A percentile compares a stretch with the other conserved stretches of the same genome.
Conservation (phyloP, 768 basidiomycete species). For the Boletus rufocinnamomeus region DNA sequence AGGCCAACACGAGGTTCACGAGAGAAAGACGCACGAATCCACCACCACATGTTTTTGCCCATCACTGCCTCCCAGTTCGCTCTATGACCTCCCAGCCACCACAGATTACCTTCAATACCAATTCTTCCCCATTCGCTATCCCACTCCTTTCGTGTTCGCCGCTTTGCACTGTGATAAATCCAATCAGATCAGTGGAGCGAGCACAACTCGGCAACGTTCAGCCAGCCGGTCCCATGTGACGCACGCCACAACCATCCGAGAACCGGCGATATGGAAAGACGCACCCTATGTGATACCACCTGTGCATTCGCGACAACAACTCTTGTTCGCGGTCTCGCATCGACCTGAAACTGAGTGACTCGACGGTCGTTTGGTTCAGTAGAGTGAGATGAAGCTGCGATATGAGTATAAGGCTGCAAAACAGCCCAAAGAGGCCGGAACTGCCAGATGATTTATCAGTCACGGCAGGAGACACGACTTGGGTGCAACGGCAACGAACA, state of each 20-base stretch:
- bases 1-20: neutral
- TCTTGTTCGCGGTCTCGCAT: constrained; percentile 67
- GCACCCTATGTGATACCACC: constrained; percentile 57
- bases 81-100: constrained; percentile 71
- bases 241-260: neutral
- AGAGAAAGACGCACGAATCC: constrained; percentile 68
- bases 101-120: constrained; percentile 77
- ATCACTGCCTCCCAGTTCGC: constrained; percentile 82
- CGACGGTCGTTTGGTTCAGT: constrained; percentile 76
- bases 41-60: constrained; percentile 66
- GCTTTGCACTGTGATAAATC: constrained; percentile 47
- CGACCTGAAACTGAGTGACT: constrained; percentile 57
- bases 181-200: constrained; percentile 3
- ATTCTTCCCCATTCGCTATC: constrained; percentile 81
- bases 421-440: constrained; percentile 68
- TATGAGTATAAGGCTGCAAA: constrained; percentile 56
- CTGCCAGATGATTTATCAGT: constrained; percentile 40
- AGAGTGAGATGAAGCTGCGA: constrained; percentile 65
- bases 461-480: neutral
- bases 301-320: constrained; percentile 50
- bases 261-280: constrained; percentile 24
- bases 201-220: neutral
- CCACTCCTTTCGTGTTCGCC: constrained; percentile 52
- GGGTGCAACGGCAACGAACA: constrained; percentile 51
- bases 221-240: neutral